Percentiles rank a stretch among this genome's conserved stretches.
These are phyloP conservation scores for Sindora glabra DNA, from an alignment of 306 rosid genomes.

Conservation along the genomic window DNA sequence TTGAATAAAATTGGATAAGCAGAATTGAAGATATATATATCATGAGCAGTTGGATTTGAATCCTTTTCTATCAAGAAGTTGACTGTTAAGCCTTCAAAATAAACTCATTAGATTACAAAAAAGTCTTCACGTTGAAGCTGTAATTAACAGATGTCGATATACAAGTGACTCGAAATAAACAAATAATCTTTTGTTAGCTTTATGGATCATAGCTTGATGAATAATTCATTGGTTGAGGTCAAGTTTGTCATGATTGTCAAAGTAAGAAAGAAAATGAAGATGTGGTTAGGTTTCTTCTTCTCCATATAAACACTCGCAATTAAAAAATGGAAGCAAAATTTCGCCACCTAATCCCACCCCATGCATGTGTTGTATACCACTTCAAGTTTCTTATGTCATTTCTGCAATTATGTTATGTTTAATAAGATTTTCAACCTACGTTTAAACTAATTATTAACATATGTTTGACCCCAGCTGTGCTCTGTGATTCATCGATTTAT, in stretches of 20 bases:
- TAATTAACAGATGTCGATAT: slow-evolving; percentile 27
- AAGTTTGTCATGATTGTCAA: slow-evolving; percentile 39
- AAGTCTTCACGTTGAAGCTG: slow-evolving; percentile 33
- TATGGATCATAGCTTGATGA: slow-evolving; percentile 15
- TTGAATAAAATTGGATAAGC: too few species aligned
- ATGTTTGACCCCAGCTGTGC: slow-evolving; percentile 6
- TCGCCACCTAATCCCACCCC: slow-evolving; percentile 67
- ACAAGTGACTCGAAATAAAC: slow-evolving; percentile 21
- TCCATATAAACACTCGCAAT: slow-evolving; percentile 14
- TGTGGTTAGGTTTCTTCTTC: slow-evolving; percentile 61
- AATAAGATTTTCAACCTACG: slow-evolving; percentile 15
- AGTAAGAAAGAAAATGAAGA: slow-evolving; percentile 37
- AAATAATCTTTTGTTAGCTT: slow-evolving; percentile 10
- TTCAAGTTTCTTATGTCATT: slow-evolving; percentile 45
- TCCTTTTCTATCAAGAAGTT: slow-evolving; percentile 38
- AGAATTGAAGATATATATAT: neutral
- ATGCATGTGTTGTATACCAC: slow-evolving; percentile 30
- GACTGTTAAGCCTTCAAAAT: slow-evolving; percentile 21
- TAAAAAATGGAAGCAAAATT: slow-evolving; percentile 14
- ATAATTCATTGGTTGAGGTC: slow-evolving; percentile 25
- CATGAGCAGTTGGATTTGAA: slow-evolving; percentile 36
- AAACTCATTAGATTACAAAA: slow-evolving; percentile 9
- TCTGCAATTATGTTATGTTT: slow-evolving; percentile 36
- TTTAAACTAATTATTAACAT: slow-evolving; percentile 15
- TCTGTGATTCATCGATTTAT: slow-evolving; percentile 14